A percentile compares a stretch with the other conserved stretches of the same genome.
These are phyloP conservation scores for Phytophthora melonis DNA, from an alignment of 352 stramenopile species.

Conservation along the genomic window DNA sequence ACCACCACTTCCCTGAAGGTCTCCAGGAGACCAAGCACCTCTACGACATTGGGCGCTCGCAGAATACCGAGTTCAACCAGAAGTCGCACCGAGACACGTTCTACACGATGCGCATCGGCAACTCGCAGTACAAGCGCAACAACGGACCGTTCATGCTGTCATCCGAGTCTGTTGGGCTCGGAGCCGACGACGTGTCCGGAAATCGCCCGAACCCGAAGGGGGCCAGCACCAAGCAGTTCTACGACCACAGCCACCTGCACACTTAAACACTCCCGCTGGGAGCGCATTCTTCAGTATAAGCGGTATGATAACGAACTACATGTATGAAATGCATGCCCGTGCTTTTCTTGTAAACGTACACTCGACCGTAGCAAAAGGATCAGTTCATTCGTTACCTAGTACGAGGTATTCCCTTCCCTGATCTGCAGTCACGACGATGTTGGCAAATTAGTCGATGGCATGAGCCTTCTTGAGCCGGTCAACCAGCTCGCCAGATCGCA, in stretches of 20 bases:
- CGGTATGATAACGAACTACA: slow-evolving; percentile 11
- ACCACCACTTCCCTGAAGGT: slow-evolving; percentile 72
- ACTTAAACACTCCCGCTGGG: neutral
- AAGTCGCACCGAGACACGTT: slow-evolving; percentile 87
- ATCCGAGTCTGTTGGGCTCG: slow-evolving; percentile 71
- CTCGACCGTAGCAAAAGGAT: slow-evolving; percentile 9
- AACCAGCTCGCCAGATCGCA: slow-evolving; percentile 89
- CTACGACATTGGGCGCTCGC: slow-evolving; percentile 82
- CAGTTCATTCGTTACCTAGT: slow-evolving; percentile 24
- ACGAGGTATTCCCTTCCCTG: neutral
- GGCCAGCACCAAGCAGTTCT: slow-evolving; percentile 87
- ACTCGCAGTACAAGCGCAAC: slow-evolving; percentile 82
- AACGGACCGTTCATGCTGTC: slow-evolving; percentile 86
- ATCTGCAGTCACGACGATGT: slow-evolving; percentile 8
- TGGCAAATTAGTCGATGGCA: slow-evolving; percentile 51
- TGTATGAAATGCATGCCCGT: neutral
- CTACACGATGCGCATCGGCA: slow-evolving; percentile 82
- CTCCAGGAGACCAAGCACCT: slow-evolving; percentile 80
- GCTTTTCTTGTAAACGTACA: neutral
- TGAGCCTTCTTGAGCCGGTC: slow-evolving; percentile 85
- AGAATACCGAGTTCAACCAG: slow-evolving; percentile 87
- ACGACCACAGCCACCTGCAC: slow-evolving; percentile 84
- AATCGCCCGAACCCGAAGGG: slow-evolving; percentile 74
- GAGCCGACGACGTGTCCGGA: slow-evolving; percentile 68
- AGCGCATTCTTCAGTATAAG: slow-evolving; percentile 5